Base-by-base conservation (phyloP, 73 alveolate genomes). In the Tetrahymena malaccensis region DNA sequence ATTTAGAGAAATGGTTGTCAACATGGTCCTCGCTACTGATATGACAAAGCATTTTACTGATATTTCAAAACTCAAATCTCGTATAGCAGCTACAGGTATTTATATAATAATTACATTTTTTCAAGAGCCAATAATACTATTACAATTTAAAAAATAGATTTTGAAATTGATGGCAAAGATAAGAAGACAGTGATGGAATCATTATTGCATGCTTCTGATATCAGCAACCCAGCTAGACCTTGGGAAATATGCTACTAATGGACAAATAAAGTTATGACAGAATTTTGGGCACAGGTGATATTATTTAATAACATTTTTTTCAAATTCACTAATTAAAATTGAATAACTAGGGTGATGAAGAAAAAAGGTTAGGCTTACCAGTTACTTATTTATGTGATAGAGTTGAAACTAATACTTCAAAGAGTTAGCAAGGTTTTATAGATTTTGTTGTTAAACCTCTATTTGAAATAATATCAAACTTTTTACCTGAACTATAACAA, bases 381-480 rank as follows among this genome's bases (percentile, higher is more conserved):
- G 96, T 99, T 50, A 85, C 99, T n/a, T 94, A 96, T 94, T 96
- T 97, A 19, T 98, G 99, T 96, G 99, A 99, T 97, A 98, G 99
- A 96, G 94, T 97, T 94, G 98, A 98, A 55, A 98, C 99, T 21
- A 98, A 98, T 96, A 94, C 98, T 19, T 98, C 98, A 33, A 97
- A 98, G 96, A 96, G 99, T 22, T 98, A 98, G 96, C 95, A 98
- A 37, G 99, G 99, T 38, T 99, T 98, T 96, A 97, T 98, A 38
- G 98, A 98, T 85, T 98, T 96, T 96, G 97, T 99, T 83, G 99
- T 97, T 94, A 34, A 96, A 56, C 99, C 99, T 40, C 96, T 96
- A 43, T 98, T 94, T 93, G 97, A 96, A 43, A 96, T 96, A 25
- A 34, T 98, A 35, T 35, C 50, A 21, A 43, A 31, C 50, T 43